phyloP scores from a whole-genome alignment of 2,329 filamentous ascomycete genomes.

The Arthrinium phaeospermum region DNA sequence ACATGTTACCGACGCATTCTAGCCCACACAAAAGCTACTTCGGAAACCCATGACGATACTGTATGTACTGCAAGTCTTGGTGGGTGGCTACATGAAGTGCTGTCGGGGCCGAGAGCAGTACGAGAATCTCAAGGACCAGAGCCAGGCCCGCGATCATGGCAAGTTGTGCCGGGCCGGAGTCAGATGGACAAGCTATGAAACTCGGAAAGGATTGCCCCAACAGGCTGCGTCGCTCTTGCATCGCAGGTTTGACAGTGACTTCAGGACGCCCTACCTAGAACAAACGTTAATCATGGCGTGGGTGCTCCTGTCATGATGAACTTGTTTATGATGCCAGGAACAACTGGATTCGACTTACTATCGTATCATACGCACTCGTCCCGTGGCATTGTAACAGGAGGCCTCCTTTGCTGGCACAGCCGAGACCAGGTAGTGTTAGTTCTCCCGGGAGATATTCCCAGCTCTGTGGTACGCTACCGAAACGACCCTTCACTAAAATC shows the following conservation, averaged over 20 bases:
- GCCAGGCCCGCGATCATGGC: not conserved
- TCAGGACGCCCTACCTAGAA: not conserved
- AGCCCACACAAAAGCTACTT: not conserved
- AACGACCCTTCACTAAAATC: not conserved
- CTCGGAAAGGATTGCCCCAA: not conserved
- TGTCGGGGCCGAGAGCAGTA: not conserved
- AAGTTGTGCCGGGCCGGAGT: not conserved
- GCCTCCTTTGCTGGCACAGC: not conserved
- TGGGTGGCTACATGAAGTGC: not conserved
- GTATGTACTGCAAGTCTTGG: not conserved
- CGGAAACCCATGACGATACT: not conserved
- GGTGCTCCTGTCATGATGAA: not conserved
- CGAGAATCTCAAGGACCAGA: not conserved
- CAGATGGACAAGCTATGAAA: too few species aligned
- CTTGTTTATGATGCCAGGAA: not conserved
- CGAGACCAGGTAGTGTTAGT: not conserved
- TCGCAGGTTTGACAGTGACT: not conserved
- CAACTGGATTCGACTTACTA: not conserved
- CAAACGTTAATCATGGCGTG: not conserved
- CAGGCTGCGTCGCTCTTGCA: not conserved
- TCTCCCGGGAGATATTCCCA: not conserved
- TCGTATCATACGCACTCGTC: not conserved
- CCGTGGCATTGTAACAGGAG: not conserved
- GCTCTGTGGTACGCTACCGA: not conserved
- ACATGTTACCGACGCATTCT: not conserved